Evolutionary conservation across 805 yeast genomes (phyloP), one percentile per base, ranked within the genome.

Genomic region (Wickerhamiella sergipiensis): DNA sequence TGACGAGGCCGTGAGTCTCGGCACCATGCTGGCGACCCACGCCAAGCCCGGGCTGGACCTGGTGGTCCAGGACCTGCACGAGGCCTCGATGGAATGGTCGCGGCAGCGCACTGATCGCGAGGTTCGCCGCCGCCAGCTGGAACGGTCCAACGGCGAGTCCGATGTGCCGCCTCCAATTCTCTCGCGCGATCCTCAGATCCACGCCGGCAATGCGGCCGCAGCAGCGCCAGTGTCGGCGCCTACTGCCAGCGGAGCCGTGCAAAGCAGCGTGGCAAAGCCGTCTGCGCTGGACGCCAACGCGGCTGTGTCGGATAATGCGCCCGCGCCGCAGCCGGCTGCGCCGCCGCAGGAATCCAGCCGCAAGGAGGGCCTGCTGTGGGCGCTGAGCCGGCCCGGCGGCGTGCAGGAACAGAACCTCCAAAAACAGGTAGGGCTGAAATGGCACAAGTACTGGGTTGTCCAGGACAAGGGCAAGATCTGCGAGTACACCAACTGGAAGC

Each of bases 371-470:
- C 58, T 71, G 19, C 52, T 71, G 24, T 71, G 75, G 74, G 72
- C 74, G 1, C 60, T 71, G 61, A 65, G 67, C 12, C 60, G 69
- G 8, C 71, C 74, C 8, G 66, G 63, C 0, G 65, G 65, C 12
- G 54, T 61, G 17, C 58, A 50, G 52, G 60, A 49, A 64, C 69
- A 31, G 51, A 66, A 64, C 49, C 55, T 66, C 18, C 64, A 65
- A 47, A 67, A 67, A 49, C 58, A 63, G 12, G 47, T 45, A 3
- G 58, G 58, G 1, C 43, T 52, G 46, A 70, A 70, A 2, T 88
- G 95, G 96, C 94, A 86, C 64, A 86, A 85, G 59, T 88, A 83
- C 63, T 85, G 95, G 89, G 84, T 87, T 0, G 85, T 80, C 0
- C 69, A 86, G 47, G 74, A 76, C 13, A 76, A 78, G n/a, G 88